These are phyloP conservation scores for Naganishia randhawae DNA, from an alignment of 768 basidiomycete species.

Conservation along the genomic window DNA sequence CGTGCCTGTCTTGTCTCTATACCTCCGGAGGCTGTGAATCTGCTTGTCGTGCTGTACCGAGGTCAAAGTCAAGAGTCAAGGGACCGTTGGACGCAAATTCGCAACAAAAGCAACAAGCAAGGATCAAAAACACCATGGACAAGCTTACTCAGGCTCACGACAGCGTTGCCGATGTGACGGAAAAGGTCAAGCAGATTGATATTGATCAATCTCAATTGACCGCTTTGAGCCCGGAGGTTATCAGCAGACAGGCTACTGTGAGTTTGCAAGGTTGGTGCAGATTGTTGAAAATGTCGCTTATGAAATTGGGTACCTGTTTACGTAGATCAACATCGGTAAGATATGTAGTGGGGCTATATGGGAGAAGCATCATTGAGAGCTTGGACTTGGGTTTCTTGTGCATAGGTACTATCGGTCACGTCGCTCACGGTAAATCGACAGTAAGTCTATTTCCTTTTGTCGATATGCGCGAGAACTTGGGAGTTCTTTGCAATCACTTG, in stretches of 20 bases:
- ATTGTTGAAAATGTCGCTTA: neutral
- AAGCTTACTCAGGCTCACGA: constrained; percentile 21
- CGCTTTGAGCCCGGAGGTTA: constrained; percentile 60
- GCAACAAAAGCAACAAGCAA: constrained; percentile 1
- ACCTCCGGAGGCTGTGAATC: neutral
- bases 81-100: neutral
- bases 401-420: constrained; percentile 95
- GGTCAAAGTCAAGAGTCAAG: neutral
- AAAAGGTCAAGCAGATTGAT: constrained; percentile 55
- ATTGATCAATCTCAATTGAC: constrained; percentile 78
- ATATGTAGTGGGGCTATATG: neutral
- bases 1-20: neutral
- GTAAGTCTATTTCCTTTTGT: constrained; percentile 9
- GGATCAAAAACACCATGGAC: constrained; percentile 14
- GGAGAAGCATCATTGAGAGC: neutral
- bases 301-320: no score
- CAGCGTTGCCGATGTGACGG: constrained; percentile 19
- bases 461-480: constrained; percentile 65
- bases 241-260: constrained; percentile 69
- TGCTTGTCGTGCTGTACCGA: neutral
- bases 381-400: neutral
- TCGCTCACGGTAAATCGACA: constrained; percentile 60
- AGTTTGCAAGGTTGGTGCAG: constrained; percentile 25
- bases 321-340: constrained; percentile 21
- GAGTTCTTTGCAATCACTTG: neutral